Conservation (phyloP, 2,329 filamentous ascomycete species). For the Neocatenulostroma microsporum region DNA sequence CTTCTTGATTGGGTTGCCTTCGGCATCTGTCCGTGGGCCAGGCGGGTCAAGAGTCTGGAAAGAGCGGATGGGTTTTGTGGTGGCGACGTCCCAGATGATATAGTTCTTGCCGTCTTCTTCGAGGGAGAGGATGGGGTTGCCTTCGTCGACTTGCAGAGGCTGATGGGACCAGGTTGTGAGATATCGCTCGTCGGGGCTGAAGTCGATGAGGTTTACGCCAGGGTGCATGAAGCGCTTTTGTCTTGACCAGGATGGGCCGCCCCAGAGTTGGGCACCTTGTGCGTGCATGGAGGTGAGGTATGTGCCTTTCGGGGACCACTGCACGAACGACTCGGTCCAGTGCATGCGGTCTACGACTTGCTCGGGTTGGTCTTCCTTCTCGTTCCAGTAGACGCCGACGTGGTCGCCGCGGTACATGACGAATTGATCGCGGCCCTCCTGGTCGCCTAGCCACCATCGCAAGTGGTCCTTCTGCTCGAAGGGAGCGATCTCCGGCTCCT, state of each 20-base stretch:
- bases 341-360: conserved; percentile 82
- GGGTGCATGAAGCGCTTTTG: conserved; percentile 92
- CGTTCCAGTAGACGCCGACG: conserved; percentile 97
- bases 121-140: conserved; percentile 62
- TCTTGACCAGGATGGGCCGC: conserved; percentile 78
- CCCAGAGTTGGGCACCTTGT: conserved; percentile 97
- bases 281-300: conserved; percentile 91
- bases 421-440: conserved; percentile 87
- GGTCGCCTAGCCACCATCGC: conserved; percentile 84
- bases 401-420: conserved; percentile 87
- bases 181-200: conserved; percentile 88
- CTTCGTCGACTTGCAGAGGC: conserved; percentile 85
- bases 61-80: conserved; percentile 80
- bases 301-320: conserved; percentile 94
- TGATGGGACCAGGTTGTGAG: conserved; percentile 94
- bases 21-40: conserved; percentile 51
- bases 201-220: conserved; percentile 90
- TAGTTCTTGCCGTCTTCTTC: conserved; percentile 99
- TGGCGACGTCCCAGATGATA: conserved; percentile 94
- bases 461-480: conserved; percentile 92
- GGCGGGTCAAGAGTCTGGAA: conserved; percentile 84
- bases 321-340: conserved; percentile 97
- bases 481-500: conserved; percentile 68
- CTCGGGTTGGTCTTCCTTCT: conserved; percentile 85
- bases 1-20: conserved; percentile 65